Conservation (phyloP, 257 asterid species). For the Vinca minor region DNA sequence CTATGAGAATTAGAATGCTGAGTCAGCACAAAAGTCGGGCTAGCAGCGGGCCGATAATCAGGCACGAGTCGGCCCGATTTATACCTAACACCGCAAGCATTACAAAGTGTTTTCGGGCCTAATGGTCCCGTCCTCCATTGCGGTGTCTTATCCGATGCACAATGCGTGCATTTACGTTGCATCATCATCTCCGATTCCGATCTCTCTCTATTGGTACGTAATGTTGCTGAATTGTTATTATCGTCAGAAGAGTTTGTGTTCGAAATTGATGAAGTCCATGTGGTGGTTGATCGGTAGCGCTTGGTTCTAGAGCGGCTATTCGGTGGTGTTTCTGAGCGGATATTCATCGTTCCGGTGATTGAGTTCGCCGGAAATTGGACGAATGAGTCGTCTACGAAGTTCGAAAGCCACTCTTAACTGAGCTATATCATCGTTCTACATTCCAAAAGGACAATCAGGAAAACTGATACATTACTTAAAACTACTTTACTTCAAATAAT, state of each 20-base stretch:
- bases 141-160: constrained; percentile 77
- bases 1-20: constrained; percentile 81
- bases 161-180: constrained; percentile 70
- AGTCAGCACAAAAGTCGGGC: constrained; percentile 79
- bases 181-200: constrained; percentile 19
- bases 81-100: constrained; percentile 79
- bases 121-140: constrained; percentile 83
- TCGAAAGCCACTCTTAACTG: constrained; percentile 79
- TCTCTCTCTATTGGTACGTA: constrained; percentile 16
- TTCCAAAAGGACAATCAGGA: background rate
- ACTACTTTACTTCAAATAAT: too few species aligned
- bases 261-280: constrained; percentile 11
- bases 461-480: background rate
- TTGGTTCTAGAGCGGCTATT: constrained; percentile 38
- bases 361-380: constrained; percentile 37
- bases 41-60: constrained; percentile 77
- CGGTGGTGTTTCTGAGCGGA: constrained; percentile 15
- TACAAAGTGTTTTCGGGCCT: constrained; percentile 77
- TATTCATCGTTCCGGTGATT: constrained; percentile 20
- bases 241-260: background rate
- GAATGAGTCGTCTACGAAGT: constrained; percentile 59
- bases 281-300: constrained; percentile 30
- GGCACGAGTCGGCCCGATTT: constrained; percentile 75
- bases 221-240: background rate
- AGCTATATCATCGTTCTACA: constrained; percentile 53